Base-by-base conservation (phyloP, 495 filamentous ascomycete species). In the Amorphotheca resinae region DNA sequence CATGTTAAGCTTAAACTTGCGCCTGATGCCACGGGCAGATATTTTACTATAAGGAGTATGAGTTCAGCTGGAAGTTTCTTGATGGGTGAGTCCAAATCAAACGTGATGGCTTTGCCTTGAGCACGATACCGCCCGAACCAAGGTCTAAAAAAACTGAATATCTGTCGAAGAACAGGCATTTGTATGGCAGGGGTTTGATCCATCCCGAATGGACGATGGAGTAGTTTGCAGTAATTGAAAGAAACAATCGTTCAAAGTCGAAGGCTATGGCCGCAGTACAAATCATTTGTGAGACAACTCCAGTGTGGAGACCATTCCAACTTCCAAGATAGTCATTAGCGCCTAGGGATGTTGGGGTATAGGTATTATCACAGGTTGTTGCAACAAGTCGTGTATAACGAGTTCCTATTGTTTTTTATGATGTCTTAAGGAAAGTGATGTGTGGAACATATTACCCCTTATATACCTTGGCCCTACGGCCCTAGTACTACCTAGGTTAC, bases 31-130 rank as follows among this genome's bases (percentile, higher is more conserved):
- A 18, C 22, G 18, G 39, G 39, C 7, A 49, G 40, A 39, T 38
- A 49, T 14, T 25, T 38, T 38, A 33, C 33, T 22, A 49, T 43
- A 33, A 31, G 40, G 40, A 43, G 33, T 8, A 44, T 43, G 39
- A 42, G 46, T 22, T 42, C 46, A 16, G 15, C 21, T 38, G 46
- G 46, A 43, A 49, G 39, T 33, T 49, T 48, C 18, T 15, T 9
- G 32, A 48, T 11, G 20, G 31, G 43, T 22, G 38, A 30, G 7
- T 7, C 32, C 16, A 18, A n/a, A 40, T 48, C 45, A 35, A 42
- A 23, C 38, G 38, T 21, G 28, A 20, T 3, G 21, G 38, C 11
- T 35, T 17, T 30, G 41, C 28, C 30, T 23, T 38, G 1, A 23
- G 36, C 36, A 21, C 2, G 1, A 38, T 23, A 14, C 17, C 36